These are phyloP conservation scores for Fomitopsis betulina DNA, from an alignment of 1,284 basidiomycete genomes.

Conservation along the genomic window DNA sequence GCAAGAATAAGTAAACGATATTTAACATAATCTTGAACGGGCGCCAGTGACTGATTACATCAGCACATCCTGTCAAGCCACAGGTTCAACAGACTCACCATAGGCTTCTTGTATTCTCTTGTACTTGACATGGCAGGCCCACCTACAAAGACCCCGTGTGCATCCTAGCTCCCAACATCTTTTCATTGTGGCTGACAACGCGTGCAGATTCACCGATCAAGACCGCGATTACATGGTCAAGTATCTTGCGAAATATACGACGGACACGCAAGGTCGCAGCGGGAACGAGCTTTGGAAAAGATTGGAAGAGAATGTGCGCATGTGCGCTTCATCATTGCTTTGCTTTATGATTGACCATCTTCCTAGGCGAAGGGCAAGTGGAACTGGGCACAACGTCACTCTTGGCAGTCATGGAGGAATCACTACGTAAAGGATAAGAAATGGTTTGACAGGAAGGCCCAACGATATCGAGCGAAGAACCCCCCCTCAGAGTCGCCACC, in stretches of 20 bases:
- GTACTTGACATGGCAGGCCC: neutral
- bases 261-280: slow-evolving; percentile 9
- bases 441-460: slow-evolving; percentile 38
- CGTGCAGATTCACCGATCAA: slow-evolving; percentile 5
- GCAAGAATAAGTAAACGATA: too few species aligned
- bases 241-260: slow-evolving; percentile 23
- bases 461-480: slow-evolving; percentile 27
- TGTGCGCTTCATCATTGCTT: neutral
- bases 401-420: slow-evolving; percentile 52
- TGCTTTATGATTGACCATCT: neutral
- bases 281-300: slow-evolving; percentile 17
- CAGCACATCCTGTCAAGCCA: too few species aligned
- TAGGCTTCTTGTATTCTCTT: neutral
- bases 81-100: neutral
- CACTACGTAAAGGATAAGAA: slow-evolving; percentile 40
- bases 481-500: slow-evolving; percentile 6
- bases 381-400: slow-evolving; percentile 40
- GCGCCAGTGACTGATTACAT: neutral
- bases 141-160: neutral
- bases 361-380: slow-evolving; percentile 21
- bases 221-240: slow-evolving; percentile 15
- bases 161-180: too few species aligned
- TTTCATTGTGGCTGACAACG: neutral
- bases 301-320: slow-evolving; percentile 18
- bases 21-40: too few species aligned